Base-by-base conservation (phyloP, 1,139 yeast genomes). In the Starmera stellimalicola region DNA sequence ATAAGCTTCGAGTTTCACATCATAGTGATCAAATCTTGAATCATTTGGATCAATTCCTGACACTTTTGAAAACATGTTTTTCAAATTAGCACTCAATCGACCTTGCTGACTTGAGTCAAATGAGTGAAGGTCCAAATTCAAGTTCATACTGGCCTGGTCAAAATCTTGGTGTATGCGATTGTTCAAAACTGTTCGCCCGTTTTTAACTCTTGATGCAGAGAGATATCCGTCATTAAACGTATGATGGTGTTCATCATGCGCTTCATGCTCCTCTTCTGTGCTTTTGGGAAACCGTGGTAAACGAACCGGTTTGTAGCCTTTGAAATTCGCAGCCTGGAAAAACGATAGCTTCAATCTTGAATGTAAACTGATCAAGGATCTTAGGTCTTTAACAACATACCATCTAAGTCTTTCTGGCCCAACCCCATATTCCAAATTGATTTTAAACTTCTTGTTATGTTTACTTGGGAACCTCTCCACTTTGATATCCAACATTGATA, bases 371-470 rank as follows among this genome's bases (percentile, higher is more conserved):
- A 71, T 60, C 31, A 93, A 64, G 43, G 87, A 95, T 47, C 75
- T 74, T 33, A 79, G 73, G 16, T 76, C 81, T 45, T 80, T 80
- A 27, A 75, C 68, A 7, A 93, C 73, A 1, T 78, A 63, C 98
- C 99, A 93, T 42, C 73, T 71, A 48, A 87, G 63, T 38, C 91
- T 62, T 36, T 80, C 74, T 5, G 76, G 73, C 1, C 95, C 95
- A 15, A 87, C 76, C 3, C 97, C 98, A 51, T 91, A 91, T 50
- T 87, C 95, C 36, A 91, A 62, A 37, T 80, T 83, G 16, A 91
- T 62, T 39, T 70, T 66, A 46, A 71, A 85, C 34, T 64, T 71
- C 37, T 37, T 43, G 18, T 48, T 47, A 6, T 33, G 39, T 22
- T 33, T 36, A 7, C 43, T 37, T 2, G 42, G 25, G 2, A 31